Percentiles rank a stretch among this genome's conserved stretches.
These are phyloP conservation scores for Zarea fungicola DNA, from an alignment of 2,329 filamentous ascomycete genomes.

Conservation along the genomic window DNA sequence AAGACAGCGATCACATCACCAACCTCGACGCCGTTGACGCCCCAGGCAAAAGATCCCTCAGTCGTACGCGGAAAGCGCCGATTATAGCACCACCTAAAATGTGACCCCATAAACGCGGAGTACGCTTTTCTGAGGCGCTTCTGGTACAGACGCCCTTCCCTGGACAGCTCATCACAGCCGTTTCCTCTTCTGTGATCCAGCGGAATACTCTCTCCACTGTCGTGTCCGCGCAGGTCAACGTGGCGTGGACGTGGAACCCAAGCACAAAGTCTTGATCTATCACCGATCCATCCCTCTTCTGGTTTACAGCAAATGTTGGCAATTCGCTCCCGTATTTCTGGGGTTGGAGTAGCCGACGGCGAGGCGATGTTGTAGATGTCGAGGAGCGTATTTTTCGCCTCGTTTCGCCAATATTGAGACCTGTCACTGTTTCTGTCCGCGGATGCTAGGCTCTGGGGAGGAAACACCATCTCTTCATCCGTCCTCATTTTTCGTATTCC, in stretches of 20 bases:
- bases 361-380: background rate
- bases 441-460: background rate
- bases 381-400: background rate
- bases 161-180: background rate
- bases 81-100: background rate
- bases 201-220: background rate
- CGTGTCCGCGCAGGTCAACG: background rate
- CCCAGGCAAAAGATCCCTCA: background rate
- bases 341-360: background rate
- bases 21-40: background rate
- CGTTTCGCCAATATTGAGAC: background rate
- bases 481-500: background rate
- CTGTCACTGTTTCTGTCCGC: background rate
- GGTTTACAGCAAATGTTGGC: background rate
- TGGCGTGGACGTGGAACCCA: background rate
- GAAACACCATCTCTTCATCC: background rate
- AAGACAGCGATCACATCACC: background rate
- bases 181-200: slow-evolving; percentile 1
- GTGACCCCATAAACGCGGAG: background rate
- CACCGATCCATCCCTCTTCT: background rate
- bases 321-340: background rate
- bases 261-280: background rate
- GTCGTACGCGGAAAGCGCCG: background rate
- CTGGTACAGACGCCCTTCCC: background rate
- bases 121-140: background rate